Conservation (phyloP, 2,329 filamentous ascomycete genomes). For the Verticillium tricorpus region DNA sequence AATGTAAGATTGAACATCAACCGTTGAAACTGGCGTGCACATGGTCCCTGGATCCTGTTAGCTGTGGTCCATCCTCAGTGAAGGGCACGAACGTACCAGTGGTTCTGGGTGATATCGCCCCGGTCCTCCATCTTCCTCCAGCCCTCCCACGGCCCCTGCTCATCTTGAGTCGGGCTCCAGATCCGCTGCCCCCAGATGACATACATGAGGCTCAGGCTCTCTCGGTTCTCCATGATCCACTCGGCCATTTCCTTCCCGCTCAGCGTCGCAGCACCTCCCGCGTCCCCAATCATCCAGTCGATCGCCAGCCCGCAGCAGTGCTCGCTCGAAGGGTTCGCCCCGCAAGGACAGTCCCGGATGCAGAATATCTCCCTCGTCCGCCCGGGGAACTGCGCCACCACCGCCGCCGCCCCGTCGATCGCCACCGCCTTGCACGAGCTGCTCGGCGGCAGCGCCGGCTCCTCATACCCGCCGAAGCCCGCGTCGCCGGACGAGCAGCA, state of each 20-base stretch:
- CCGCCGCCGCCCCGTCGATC: slow-evolving; percentile 26
- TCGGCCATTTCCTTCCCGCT: slow-evolving; percentile 40
- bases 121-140: slow-evolving; percentile 40
- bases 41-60: slow-evolving; percentile 17
- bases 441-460: slow-evolving; percentile 26
- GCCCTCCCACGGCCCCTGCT: slow-evolving; percentile 30
- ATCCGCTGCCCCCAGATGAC: slow-evolving; percentile 47
- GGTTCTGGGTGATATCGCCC: slow-evolving; percentile 34
- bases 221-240: slow-evolving; percentile 42
- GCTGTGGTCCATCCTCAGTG: not conserved
- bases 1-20: not conserved
- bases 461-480: slow-evolving; percentile 29
- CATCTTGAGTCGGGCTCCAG: slow-evolving; percentile 33
- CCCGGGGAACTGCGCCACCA: slow-evolving; percentile 30
- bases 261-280: slow-evolving; percentile 27
- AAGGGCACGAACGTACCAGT: slow-evolving; percentile 30
- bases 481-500: slow-evolving; percentile 28
- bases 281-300: slow-evolving; percentile 33
- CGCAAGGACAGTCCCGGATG: slow-evolving; percentile 25
- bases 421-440: slow-evolving; percentile 30
- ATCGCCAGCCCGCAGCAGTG: slow-evolving; percentile 33
- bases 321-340: slow-evolving; percentile 22
- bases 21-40: slow-evolving; percentile 24
- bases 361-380: slow-evolving; percentile 29
- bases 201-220: slow-evolving; percentile 37